Evolutionary conservation across 306 rosid species (phyloP).

Genomic region (Glycine soja): DNA sequence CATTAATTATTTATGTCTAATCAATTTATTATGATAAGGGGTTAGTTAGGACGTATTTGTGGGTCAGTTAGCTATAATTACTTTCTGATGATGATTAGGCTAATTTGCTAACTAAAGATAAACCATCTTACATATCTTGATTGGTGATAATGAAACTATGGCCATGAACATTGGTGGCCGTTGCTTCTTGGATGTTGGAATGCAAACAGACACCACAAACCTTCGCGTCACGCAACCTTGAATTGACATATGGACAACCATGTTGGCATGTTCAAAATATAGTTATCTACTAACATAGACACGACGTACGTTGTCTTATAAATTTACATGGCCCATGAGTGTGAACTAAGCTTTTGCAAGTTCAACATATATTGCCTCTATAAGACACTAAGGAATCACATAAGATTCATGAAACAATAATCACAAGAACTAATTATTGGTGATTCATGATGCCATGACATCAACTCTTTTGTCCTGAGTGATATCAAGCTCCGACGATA

Average conservation of each 20-base stretch:
- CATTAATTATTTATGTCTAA: too few relatives aligned
- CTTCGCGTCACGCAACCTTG: constrained; percentile 37
- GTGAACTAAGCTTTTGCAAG: constrained; percentile 16
- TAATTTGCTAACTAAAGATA: not conserved
- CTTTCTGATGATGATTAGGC: constrained; percentile 7
- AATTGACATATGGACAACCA: constrained; percentile 41
- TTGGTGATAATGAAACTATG: constrained; percentile 23
- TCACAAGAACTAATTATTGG: constrained; percentile 27
- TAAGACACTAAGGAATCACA: not conserved
- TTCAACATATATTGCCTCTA: not conserved
- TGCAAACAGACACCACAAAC: constrained; percentile 13
- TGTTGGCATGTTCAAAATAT: not conserved
- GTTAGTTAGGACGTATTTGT: not conserved
- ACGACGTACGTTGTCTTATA: not conserved
- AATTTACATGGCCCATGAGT: not conserved
- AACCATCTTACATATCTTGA: not conserved
- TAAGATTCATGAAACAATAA: not conserved
- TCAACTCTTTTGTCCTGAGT: constrained; percentile 37
- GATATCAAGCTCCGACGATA: not conserved
- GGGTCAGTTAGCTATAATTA: not conserved
- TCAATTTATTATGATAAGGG: too few relatives aligned
- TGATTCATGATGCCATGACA: constrained; percentile 37
- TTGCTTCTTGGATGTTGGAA: not conserved
- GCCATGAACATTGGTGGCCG: too few relatives aligned
- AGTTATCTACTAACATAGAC: not conserved